Evolutionary conservation across 306 rosid genomes (phyloP).

Genomic region (Vigna mungo): DNA sequence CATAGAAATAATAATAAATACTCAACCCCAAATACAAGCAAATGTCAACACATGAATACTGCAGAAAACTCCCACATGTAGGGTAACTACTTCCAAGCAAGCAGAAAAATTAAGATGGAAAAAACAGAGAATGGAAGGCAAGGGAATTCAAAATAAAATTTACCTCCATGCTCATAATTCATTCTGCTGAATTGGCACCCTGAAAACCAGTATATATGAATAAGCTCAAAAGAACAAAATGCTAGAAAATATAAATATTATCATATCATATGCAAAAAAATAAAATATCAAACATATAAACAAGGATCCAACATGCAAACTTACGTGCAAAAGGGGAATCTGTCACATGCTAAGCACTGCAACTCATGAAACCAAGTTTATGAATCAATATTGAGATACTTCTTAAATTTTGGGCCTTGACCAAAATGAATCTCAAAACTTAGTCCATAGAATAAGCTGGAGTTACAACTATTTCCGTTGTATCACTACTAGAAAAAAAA

Average conservation of each 20-base stretch:
- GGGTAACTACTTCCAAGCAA: background rate
- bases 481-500: background rate
- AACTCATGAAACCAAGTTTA: constrained; percentile 11
- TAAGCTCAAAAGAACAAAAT: constrained; percentile 31
- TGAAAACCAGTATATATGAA: constrained; percentile 48
- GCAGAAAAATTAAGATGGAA: too few species aligned
- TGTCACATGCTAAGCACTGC: constrained; percentile 23
- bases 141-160: constrained; percentile 25
- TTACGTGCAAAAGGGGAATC: background rate
- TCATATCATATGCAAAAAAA: background rate
- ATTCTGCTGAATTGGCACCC: constrained; percentile 82
- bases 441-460: background rate
- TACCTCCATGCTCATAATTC: constrained; percentile 98
- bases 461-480: background rate
- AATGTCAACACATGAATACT: constrained; percentile 29
- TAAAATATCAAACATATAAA: constrained; percentile 28
- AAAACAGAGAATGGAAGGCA: background rate
- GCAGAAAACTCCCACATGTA: constrained; percentile 21
- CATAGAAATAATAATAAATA: constrained; percentile 28
- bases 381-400: constrained; percentile 1
- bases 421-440: background rate
- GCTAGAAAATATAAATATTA: background rate
- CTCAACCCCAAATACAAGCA: background rate
- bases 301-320: background rate
- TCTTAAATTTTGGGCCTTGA: background rate